Evolutionary conservation across 768 basidiomycete genomes (phyloP).

Genomic region (Suillus tomentosus): DNA sequence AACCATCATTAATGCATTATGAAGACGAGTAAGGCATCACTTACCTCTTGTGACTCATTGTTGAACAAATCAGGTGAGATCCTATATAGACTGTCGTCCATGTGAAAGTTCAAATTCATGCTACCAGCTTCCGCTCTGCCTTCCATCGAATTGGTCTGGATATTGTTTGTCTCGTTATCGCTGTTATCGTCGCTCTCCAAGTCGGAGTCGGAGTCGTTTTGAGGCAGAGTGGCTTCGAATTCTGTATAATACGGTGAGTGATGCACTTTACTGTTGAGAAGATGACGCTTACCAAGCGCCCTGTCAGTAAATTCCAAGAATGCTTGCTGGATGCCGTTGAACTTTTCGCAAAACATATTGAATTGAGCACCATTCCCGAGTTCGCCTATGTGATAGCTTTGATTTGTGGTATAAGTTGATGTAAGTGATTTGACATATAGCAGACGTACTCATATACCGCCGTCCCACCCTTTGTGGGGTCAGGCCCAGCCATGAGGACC

Average conservation of each 20-base stretch:
- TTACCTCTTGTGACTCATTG: too few species aligned
- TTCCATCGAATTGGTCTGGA: too few species aligned
- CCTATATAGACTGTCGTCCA: too few species aligned
- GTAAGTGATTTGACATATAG: background rate
- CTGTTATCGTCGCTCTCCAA: background rate
- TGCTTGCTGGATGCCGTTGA: background rate
- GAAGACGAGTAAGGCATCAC: too few species aligned
- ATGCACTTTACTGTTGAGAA: background rate
- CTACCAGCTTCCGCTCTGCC: too few species aligned
- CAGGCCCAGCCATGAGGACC: background rate
- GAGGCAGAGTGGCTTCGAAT: background rate
- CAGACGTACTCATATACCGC: background rate
- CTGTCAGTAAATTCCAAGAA: background rate
- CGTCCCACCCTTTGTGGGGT: background rate
- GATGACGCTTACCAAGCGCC: background rate
- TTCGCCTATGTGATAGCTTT: constrained; percentile 2
- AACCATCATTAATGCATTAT: too few species aligned
- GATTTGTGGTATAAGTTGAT: background rate
- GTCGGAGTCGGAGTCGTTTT: background rate
- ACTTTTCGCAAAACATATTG: background rate
- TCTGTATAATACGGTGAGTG: background rate
- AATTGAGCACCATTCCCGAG: background rate
- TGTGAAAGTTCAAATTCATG: too few species aligned
- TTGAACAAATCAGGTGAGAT: too few species aligned
- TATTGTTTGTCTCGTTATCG: background rate